Evolutionary conservation across 805 yeast genomes (phyloP), one percentile per base, ranked within the genome.

Genomic region (Pichia deserticola): DNA sequence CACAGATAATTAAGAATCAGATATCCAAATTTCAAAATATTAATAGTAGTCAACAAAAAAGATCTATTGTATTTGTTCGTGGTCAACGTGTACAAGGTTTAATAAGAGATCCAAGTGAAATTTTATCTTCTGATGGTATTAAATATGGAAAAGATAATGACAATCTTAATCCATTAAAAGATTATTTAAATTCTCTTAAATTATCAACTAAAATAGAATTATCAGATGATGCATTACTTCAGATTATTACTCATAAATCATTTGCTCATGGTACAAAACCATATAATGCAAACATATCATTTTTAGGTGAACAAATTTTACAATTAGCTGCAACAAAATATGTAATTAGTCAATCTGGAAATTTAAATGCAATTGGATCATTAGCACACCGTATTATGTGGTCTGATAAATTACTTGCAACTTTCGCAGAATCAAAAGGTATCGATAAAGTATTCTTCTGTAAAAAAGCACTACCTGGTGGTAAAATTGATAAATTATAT

Each of bases 261-360:
- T 92, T 89, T 73, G 95, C 95, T 5, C 95, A 88, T 68, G 97
- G 96, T 9, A 72, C 78, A 54, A 81, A 83, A 59, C 97, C 97
- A 7, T 88, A 86, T 69, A 92, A 90, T 69, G 97, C 89, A 64
- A 86, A 84, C 65, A 72, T 92, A 58, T 74, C 88, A 20, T 76
- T 84, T 41, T 70, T 88, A 63, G 97, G 95, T 15, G 62, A 76
- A 36, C 84, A 82, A 60, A 68, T 82, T 57, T 65, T 84, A 55
- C 81, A 79, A 61, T 70, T 75, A 45, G 64, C 60, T 48, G 66
- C 74, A 39, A 73, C 79, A 35, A 76, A 77, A 58, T 62, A 62
- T 51, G 77, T 73, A 57, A 68, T 43, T 40, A 53, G 36, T 54
- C 54, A 49, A 56, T 40, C 45, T 5, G 25, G 30, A 5, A 54